Conservation (phyloP, 306 rosid species). For the Dryas drummondii region DNA sequence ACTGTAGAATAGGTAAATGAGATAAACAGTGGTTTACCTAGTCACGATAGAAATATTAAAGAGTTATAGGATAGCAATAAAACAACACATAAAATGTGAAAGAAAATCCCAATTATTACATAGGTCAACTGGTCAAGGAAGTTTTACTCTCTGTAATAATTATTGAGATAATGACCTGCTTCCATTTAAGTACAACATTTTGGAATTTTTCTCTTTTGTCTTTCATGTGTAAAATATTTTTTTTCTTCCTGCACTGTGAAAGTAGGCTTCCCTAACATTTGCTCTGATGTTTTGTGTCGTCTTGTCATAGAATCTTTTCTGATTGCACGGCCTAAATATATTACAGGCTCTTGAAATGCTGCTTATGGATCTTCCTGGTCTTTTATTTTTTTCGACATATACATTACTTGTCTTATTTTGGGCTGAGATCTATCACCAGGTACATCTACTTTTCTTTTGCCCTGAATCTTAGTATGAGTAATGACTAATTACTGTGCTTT, state of each 20-base stretch:
- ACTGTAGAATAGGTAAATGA: too few species aligned
- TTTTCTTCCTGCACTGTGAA: background rate
- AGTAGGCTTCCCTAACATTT: background rate
- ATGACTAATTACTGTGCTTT: background rate
- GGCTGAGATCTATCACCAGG: constrained; percentile 91
- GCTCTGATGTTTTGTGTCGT: background rate
- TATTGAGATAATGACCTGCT: too few species aligned
- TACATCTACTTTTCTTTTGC: constrained; percentile 24
- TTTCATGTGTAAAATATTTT: background rate
- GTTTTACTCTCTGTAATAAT: too few species aligned
- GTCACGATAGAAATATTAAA: background rate
- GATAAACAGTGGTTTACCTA: background rate
- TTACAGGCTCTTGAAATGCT: constrained; percentile 57
- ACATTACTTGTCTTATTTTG: constrained; percentile 76
- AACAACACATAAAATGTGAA: background rate
- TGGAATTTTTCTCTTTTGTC: background rate
- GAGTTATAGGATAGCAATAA: background rate
- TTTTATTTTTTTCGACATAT: constrained; percentile 78
- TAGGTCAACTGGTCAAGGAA: too few species aligned
- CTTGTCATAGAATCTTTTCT: background rate
- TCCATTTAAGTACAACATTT: background rate
- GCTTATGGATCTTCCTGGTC: constrained; percentile 77
- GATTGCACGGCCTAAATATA: background rate
- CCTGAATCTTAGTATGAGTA: background rate
- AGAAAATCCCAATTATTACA: background rate